Percentiles rank a stretch among this genome's conserved stretches.
Evolutionary conservation across 306 rosid species (phyloP).

Genomic region (Pyrus betulifolia): DNA sequence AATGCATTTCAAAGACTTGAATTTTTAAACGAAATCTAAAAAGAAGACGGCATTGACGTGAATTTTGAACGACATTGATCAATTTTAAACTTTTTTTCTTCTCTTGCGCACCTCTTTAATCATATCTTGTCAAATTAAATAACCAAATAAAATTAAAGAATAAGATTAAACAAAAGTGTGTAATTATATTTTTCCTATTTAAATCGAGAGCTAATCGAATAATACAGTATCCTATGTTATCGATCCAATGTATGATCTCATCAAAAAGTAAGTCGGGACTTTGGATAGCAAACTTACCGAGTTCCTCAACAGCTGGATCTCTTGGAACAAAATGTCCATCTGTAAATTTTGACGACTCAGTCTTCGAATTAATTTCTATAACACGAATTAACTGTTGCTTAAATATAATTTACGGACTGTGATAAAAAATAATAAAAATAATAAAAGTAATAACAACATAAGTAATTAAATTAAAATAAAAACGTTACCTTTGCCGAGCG

Average conservation of each 20-base stretch:
- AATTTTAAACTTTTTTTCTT: no score
- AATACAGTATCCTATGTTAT: background rate
- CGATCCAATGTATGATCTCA: background rate
- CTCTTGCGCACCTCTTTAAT: background rate
- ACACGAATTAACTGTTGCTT: background rate
- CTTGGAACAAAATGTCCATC: conserved; percentile 73
- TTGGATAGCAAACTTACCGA: conserved; percentile 40
- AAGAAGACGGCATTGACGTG: no score
- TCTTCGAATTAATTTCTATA: background rate
- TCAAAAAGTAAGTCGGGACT: background rate
- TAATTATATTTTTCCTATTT: no score
- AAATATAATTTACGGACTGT: background rate
- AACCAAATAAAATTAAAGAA: no score
- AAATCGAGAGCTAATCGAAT: background rate
- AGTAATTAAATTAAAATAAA: background rate
- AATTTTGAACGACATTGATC: no score
- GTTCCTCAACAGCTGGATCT: conserved; percentile 62
- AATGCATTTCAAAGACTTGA: no score
- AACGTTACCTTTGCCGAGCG: conserved; percentile 68
- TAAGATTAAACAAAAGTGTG: no score
- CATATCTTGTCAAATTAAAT: no score
- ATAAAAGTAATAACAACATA: background rate
- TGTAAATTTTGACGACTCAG: conserved; percentile 3
- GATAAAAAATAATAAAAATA: no score
- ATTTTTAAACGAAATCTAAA: no score